Evolutionary conservation across 2,329 filamentous ascomycete species (phyloP), one percentile per base, ranked within the genome.

Genomic region (Sporothrix dimorphospora): DNA sequence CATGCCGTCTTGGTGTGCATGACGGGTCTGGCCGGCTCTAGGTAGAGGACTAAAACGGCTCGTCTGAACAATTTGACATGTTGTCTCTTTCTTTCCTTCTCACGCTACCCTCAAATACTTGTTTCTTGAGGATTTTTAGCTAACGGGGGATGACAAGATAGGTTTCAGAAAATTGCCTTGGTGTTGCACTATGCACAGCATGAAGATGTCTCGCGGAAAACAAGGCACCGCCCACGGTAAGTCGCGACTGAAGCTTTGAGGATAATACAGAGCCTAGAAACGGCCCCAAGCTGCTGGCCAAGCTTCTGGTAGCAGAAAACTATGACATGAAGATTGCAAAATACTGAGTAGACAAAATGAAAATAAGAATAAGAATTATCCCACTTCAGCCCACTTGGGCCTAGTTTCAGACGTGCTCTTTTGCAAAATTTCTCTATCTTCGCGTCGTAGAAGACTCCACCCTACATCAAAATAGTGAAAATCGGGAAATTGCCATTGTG

Each of bases 1-100:
- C 82, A 83, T 81, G 83, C 83, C 90, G 90, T 92, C 87, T 88
- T 86, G 84, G 79, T 76, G 74, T 73, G 72, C 76, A 78, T 76
- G 75, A 74, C 73, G 71, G 73, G 76, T 72, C 74, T 73, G 78
- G 78, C 79, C 78, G 80, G 79, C 76, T 73, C 69, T 76, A n/a
- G 80, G 77, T 76, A 77, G 74, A 77, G 80, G 80, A 82, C 78
- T 81, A 79, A 79, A 81, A 72, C 76, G 80, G 80, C 80, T 81
- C 81, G 72, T 76, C 80, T 81, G 79, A 81, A 51, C 11, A 53
- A 16, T 24, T 38, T 21, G 45, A 61, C 51, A 21, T 21, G 11
- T 51, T 47, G 53, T 53, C 1, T 49, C 27, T 42, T 67, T 16
- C 27, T 27, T 24, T 42, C n/a, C 51, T n/a, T 12, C 5, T 42